Base-by-base conservation (phyloP, 1,284 basidiomycete species). In the Vanrija sp. region DNA sequence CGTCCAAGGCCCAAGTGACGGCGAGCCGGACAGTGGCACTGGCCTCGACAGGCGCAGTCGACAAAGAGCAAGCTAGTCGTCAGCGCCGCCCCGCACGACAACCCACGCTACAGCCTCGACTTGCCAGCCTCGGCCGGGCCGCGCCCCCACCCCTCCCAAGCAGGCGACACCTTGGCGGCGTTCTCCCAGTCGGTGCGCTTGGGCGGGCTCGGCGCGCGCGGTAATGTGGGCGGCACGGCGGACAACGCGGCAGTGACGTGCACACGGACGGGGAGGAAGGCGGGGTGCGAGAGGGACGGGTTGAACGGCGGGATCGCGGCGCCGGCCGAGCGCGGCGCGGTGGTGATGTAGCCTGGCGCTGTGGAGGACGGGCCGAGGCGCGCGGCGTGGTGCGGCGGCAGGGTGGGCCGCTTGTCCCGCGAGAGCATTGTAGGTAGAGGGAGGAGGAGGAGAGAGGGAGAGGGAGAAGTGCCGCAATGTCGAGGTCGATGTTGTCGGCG, bases 101-200 rank as follows among this genome's bases (percentile, higher is more conserved):
- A 31, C 31, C 31, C 24, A 25, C 44, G 1, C 24, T 46, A 58
- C 35, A 59, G 23, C 24, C 50, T 38, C 16, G 53, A 38, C 47
- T 59, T 59, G 39, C 48, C 47, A 4, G 43, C 45, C 19, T 50
- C 45, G 4, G 57, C 50, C 3, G 57, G 53, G 1, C 57, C 57
- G 2, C 57, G 39, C 12, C 35, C 53, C 57, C 57, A 59, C 8
- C 57, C 57, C 23, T 59, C 57, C 57, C 57, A 59, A 2, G 57
- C 57, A 1, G 57, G 57, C n/a, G 54, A 59, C 6, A 59, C 53
- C 25, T 48, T 47, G 43, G 50, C 55, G 7, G 53, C 15, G 36
- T 59, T 53, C 8, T 37, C 38, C 57, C 57, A 59, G 6, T 24
- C 41, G 15, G 27, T 20, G 12, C 36, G 38, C 7, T 38, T 39